Conservation (phyloP, 257 asterid species). For the Haberlea rhodopensis region DNA sequence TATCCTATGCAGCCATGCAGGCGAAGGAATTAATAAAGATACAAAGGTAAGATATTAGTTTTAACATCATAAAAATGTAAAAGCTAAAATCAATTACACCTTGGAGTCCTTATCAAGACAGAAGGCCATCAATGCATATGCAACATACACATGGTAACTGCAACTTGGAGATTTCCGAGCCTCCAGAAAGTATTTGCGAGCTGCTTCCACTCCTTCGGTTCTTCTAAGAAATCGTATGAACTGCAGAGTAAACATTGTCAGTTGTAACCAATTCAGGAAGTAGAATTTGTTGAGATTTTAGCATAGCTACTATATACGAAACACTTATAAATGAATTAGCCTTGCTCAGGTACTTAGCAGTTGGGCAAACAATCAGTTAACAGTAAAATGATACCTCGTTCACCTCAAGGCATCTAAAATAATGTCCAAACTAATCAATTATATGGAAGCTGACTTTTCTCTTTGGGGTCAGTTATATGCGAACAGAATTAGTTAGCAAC, state of each 20-base stretch:
- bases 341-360: background rate
- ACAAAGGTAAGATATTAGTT: conserved; percentile 5
- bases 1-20: background rate
- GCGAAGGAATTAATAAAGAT: conserved; percentile 14
- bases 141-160: conserved; percentile 96
- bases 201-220: conserved; percentile 96
- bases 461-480: background rate
- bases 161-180: conserved; percentile 91
- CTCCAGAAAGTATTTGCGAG: conserved; percentile 87
- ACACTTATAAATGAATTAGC: background rate
- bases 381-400: conserved; percentile 2
- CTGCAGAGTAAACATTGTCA: conserved; percentile 39
- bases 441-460: background rate
- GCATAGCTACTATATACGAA: conserved; percentile 8
- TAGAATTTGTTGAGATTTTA: conserved; percentile 5
- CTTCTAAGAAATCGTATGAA: conserved; percentile 85
- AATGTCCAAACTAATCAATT: background rate
- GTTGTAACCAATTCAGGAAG: conserved; percentile 11
- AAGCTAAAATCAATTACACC: conserved; percentile 41
- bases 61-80: background rate
- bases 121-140: conserved; percentile 96
- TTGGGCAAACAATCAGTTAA: background rate
- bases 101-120: conserved; percentile 96
- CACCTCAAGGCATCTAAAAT: background rate
- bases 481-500: background rate